Conservation (phyloP, 257 asterid genomes). For the Solanum microdontum region DNA sequence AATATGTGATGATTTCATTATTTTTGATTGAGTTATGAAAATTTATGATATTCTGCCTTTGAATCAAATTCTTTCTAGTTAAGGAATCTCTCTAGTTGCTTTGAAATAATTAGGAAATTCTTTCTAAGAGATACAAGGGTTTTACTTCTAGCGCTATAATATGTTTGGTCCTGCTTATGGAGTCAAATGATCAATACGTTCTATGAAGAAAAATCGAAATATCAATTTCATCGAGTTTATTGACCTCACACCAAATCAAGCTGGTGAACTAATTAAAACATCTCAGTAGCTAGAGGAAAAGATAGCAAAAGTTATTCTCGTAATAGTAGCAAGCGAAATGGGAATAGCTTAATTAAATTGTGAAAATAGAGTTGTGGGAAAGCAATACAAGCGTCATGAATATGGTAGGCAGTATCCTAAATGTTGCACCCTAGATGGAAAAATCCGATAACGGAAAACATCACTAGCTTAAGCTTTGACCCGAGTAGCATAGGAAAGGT, state of each 20-base stretch:
- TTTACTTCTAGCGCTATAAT: too few relatives aligned
- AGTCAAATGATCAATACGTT: not conserved
- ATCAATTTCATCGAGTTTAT: not conserved
- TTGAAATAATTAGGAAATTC: not conserved
- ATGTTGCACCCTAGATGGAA: too few relatives aligned
- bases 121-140: not conserved
- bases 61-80: too few relatives aligned
- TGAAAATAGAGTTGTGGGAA: not conserved
- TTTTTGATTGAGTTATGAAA: not conserved
- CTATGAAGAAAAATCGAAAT: not conserved
- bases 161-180: not conserved
- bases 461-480: not conserved
- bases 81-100: not conserved
- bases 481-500: not conserved
- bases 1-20: too few relatives aligned
- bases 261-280: not conserved
- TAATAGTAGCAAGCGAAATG: not conserved
- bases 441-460: too few relatives aligned
- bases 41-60: too few relatives aligned
- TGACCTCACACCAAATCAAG: not conserved
- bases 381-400: not conserved
- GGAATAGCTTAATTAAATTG: not conserved
- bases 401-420: not conserved
- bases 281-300: not conserved
- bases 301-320: too few relatives aligned